Percentiles rank a stretch among this genome's conserved stretches.
These are phyloP conservation scores for Citrus mangshanensis DNA, from an alignment of 345 rosid species.

Conservation along the genomic window DNA sequence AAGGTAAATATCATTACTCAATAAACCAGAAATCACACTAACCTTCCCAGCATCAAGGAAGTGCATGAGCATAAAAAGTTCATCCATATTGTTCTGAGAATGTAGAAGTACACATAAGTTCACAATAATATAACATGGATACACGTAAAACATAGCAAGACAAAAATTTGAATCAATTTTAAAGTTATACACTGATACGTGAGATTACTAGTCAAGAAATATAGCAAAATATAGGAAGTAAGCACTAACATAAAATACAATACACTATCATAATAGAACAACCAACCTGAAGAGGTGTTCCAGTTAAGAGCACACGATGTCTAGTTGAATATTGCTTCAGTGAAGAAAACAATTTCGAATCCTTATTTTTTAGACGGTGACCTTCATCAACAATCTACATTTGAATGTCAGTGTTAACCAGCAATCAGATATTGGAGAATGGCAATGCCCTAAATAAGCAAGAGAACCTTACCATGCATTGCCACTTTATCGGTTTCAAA, in stretches of 20 bases:
- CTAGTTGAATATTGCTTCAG: slow-evolving; percentile 83
- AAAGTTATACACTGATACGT: background rate
- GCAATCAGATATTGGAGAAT: slow-evolving; percentile 10
- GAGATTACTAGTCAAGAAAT: background rate
- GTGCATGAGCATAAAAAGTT: slow-evolving; percentile 99
- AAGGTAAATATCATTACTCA: background rate
- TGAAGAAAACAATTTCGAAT: slow-evolving; percentile 88
- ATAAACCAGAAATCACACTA: slow-evolving; percentile 21
- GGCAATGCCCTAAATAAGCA: slow-evolving; percentile 10
- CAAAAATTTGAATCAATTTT: background rate
- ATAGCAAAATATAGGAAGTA: background rate
- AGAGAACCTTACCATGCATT: slow-evolving; percentile 79
- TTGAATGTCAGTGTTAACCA: slow-evolving; percentile 24
- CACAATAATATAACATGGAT: background rate
- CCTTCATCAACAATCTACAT: slow-evolving; percentile 99
- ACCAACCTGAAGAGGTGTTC: slow-evolving; percentile 98
- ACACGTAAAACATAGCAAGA: background rate
- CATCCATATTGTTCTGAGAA: slow-evolving; percentile 98
- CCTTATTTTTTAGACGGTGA: slow-evolving; percentile 98
- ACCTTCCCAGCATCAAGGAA: slow-evolving; percentile 99
- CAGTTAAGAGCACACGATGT: slow-evolving; percentile 95
- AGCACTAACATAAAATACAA: background rate
- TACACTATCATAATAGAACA: slow-evolving; percentile 13
- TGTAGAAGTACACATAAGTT: slow-evolving; percentile 21
- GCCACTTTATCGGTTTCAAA: slow-evolving; percentile 92